Evolutionary conservation across 371 early-diverging fungal genomes (phyloP).

Genomic region (Mortierella sp.): DNA sequence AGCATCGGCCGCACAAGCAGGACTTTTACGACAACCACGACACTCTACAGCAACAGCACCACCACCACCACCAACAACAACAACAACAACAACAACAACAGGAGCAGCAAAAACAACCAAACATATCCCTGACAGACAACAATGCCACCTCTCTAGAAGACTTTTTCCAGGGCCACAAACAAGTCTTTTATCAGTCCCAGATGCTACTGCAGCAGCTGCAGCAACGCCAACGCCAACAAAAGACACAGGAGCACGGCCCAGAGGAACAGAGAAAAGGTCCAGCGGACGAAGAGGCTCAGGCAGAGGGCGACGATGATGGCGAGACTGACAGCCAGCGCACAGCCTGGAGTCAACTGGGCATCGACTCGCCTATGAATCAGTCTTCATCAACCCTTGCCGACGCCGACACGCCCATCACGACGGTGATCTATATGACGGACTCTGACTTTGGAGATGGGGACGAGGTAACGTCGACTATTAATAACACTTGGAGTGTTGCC

Average conservation of each 20-base stretch:
- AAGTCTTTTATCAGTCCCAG: constrained; percentile 37
- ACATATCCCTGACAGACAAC: not conserved
- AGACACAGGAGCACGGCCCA: constrained; percentile 7
- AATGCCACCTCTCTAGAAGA: constrained; percentile 27
- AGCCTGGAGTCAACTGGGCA: constrained; percentile 38
- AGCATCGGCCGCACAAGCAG: constrained; percentile 26
- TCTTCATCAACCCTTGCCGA: constrained; percentile 42
- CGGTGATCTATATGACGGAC: constrained; percentile 19
- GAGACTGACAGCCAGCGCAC: constrained; percentile 37
- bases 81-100: not conserved
- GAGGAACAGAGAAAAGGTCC: constrained; percentile 1
- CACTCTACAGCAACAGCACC: not conserved
- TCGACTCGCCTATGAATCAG: constrained; percentile 41
- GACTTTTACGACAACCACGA: constrained; percentile 6
- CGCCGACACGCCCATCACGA: not conserved
- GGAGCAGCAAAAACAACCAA: not conserved
- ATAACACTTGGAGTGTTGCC: not conserved
- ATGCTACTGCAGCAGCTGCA: constrained; percentile 25
- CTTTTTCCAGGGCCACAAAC: constrained; percentile 36
- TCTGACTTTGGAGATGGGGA: constrained; percentile 11
- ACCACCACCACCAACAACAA: not conserved
- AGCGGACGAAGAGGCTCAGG: not conserved
- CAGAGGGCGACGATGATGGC: constrained; percentile 30
- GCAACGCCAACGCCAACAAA: constrained; percentile 17
- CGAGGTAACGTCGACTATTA: constrained; percentile 5